Conservation (phyloP, 2,329 filamentous ascomycete species). For the Claviceps paspali region DNA sequence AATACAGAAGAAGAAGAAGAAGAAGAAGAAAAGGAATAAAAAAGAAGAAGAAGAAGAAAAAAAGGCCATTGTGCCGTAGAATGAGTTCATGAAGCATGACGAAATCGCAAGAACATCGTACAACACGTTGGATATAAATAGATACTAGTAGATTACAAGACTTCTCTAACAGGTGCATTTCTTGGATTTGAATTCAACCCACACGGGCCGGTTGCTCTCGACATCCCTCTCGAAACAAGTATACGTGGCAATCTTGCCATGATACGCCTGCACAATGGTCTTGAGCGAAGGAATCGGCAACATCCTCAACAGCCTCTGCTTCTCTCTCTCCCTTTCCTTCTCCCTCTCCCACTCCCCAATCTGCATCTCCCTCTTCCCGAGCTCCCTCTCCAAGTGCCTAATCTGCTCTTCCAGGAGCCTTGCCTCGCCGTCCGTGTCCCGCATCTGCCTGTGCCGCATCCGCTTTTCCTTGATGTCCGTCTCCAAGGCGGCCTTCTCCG, state of each 20-base stretch:
- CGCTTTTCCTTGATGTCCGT: background rate
- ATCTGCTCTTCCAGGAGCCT: background rate
- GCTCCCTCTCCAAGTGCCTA: background rate
- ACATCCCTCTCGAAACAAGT: too few relatives aligned
- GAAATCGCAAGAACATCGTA: too few relatives aligned
- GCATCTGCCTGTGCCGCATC: background rate
- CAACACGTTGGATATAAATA: too few relatives aligned
- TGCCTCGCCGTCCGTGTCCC: background rate
- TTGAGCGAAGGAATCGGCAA: background rate
- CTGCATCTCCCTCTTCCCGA: background rate
- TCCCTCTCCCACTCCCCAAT: background rate
- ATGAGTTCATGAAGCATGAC: too few relatives aligned
- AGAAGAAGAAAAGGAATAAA: background rate
- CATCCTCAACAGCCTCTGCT: background rate
- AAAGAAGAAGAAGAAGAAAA: too few relatives aligned
- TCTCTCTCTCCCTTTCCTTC: background rate
- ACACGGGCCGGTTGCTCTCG: too few relatives aligned
- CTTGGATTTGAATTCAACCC: too few relatives aligned
- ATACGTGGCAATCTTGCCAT: background rate
- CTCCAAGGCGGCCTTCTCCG: background rate
- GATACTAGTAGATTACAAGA: too few relatives aligned
- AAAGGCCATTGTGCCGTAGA: too few relatives aligned
- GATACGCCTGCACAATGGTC: background rate
- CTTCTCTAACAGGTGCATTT: too few relatives aligned
- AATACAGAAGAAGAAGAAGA: too few relatives aligned